Percentiles rank a stretch among this genome's conserved stretches.
phyloP scores from a whole-genome alignment of 768 basidiomycete species.

The Agaricus blazei region DNA sequence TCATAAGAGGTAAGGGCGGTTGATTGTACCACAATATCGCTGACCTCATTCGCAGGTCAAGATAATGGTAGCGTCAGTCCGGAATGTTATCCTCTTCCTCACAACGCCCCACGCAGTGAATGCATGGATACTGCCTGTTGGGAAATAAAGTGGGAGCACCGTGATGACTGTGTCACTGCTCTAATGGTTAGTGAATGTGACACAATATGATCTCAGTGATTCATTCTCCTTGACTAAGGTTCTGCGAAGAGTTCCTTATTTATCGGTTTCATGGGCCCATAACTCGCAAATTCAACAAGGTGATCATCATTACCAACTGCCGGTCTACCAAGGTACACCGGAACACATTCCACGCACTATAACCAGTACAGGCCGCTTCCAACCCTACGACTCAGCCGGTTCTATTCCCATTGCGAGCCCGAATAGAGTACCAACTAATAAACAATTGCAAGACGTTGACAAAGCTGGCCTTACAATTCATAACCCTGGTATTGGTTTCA shows the following conservation, averaged over 20 bases:
- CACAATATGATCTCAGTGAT: background rate
- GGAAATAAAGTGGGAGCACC: constrained; percentile 76
- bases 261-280: constrained; percentile 80
- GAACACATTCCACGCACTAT: background rate
- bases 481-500: background rate
- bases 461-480: background rate
- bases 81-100: constrained; percentile 40
- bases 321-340: background rate
- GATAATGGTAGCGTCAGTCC: background rate
- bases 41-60: background rate
- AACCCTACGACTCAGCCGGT: background rate
- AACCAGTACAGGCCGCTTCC: background rate
- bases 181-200: constrained; percentile 45
- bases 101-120: constrained; percentile 48
- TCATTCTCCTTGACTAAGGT: constrained; percentile 37
- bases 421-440: background rate
- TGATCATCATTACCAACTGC: background rate
- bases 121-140: constrained; percentile 60
- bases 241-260: constrained; percentile 61
- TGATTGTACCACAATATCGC: too few species aligned
- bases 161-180: constrained; percentile 71
- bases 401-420: background rate
- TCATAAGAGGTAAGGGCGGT: constrained; percentile 1
- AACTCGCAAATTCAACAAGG: constrained; percentile 25
- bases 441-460: background rate